phyloP scores from a whole-genome alignment of 176 grass and related monocot species.

The Bonia amplexicaulis region DNA sequence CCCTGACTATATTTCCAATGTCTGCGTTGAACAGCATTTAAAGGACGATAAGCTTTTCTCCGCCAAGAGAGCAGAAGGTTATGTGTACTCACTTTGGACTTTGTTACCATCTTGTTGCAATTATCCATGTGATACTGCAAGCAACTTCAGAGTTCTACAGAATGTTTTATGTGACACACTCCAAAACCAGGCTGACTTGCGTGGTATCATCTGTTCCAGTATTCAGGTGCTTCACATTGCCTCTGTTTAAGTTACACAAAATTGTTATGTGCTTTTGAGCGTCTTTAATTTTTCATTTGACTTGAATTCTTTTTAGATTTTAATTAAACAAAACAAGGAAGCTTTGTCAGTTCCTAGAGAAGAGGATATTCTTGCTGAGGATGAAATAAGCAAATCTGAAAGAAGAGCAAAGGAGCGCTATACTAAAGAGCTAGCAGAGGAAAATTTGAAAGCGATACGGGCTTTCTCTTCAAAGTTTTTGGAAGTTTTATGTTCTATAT shows the following conservation, averaged over 20 bases:
- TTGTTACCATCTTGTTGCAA: constrained; percentile 94
- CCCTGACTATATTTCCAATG: constrained; percentile 18
- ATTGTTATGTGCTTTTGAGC: constrained; percentile 16
- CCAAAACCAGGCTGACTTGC: constrained; percentile 58
- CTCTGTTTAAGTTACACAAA: constrained; percentile 11
- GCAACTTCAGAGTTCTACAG: constrained; percentile 55
- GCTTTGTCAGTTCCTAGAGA: constrained; percentile 37
- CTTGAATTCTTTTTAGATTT: constrained; percentile 48
- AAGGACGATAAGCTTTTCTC: constrained; percentile 71
- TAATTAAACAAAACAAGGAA: constrained; percentile 92
- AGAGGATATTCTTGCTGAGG: constrained; percentile 40
- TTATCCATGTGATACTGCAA: constrained; percentile 72
- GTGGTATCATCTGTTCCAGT: constrained; percentile 77
- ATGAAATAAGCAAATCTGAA: constrained; percentile 63
- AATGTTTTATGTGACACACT: constrained; percentile 68
- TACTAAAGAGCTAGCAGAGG: constrained; percentile 58
- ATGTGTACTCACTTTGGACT: constrained; percentile 84
- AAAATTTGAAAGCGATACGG: constrained; percentile 76
- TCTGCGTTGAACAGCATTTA: constrained; percentile 57
- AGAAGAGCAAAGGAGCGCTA: constrained; percentile 59
- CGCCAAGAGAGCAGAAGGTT: constrained; percentile 80
- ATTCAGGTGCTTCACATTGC: constrained; percentile 57
- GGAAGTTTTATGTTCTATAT: constrained; percentile 72
- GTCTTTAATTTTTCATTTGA: constrained; percentile 4
- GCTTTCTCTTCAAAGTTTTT: constrained; percentile 69